Evolutionary conservation across 2,329 filamentous ascomycete genomes (phyloP).

Genomic region (Colletotrichum euphorbiae): DNA sequence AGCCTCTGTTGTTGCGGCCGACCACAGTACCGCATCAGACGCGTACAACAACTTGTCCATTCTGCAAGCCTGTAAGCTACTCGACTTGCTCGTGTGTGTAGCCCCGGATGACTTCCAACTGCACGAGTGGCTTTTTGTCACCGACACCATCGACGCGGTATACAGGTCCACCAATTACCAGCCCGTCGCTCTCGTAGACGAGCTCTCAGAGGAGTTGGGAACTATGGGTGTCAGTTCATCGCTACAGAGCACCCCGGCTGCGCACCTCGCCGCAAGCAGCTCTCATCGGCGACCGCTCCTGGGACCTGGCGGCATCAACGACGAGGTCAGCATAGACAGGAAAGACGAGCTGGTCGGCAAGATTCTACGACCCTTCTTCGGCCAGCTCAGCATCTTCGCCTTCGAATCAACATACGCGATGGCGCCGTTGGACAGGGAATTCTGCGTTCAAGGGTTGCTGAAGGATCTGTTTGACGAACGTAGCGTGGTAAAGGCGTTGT

Average conservation of each 20-base stretch:
- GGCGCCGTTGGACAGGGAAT: constrained; percentile 73
- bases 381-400: constrained; percentile 89
- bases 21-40: constrained; percentile 72
- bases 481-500: constrained; percentile 72
- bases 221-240: constrained; percentile 51
- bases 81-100: constrained; percentile 87
- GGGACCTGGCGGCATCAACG: constrained; percentile 64
- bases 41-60: constrained; percentile 82
- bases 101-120: constrained; percentile 97
- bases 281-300: constrained; percentile 61
- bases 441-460: constrained; percentile 73
- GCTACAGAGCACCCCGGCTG: constrained; percentile 51
- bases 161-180: constrained; percentile 80
- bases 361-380: constrained; percentile 88
- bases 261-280: constrained; percentile 51
- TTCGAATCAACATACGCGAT: constrained; percentile 96
- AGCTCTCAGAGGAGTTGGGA: constrained; percentile 81
- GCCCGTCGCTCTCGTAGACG: constrained; percentile 83
- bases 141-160: constrained; percentile 95
- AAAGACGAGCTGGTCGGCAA: constrained; percentile 79
- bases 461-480: constrained; percentile 84
- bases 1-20: constrained; percentile 76
- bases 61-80: constrained; percentile 91
- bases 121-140: constrained; percentile 98
- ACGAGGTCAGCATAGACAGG: constrained; percentile 68